A percentile compares a stretch with the other conserved stretches of the same genome.
Conservation (phyloP, 768 basidiomycete species). For the Hemileccinum rubropunctum region DNA sequence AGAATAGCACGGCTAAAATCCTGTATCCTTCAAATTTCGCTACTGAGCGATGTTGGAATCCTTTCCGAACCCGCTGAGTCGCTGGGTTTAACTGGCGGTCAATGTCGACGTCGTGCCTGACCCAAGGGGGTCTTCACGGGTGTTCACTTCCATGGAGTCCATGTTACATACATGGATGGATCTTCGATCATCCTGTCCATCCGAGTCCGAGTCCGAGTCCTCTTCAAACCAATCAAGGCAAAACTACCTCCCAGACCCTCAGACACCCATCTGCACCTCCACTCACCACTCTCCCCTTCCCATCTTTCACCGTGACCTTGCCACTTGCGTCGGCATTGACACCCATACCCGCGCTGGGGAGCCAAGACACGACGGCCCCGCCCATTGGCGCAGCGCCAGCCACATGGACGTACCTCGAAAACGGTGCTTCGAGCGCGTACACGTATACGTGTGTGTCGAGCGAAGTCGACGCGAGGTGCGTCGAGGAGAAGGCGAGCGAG, state of each 20-base stretch:
- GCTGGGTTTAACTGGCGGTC: too few species aligned
- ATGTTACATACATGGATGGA: too few species aligned
- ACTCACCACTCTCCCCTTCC: slow-evolving; percentile 51
- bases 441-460: slow-evolving; percentile 93
- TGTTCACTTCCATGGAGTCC: too few species aligned
- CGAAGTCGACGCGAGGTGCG: slow-evolving; percentile 82
- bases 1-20: too few species aligned
- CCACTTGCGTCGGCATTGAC: too few species aligned
- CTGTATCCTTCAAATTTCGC: too few species aligned
- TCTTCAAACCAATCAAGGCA: slow-evolving; percentile 20
- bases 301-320: slow-evolving; percentile 7
- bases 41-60: too few species aligned
- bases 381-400: slow-evolving; percentile 88
- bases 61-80: too few species aligned
- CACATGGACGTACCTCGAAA: slow-evolving; percentile 69
- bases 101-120: too few species aligned
- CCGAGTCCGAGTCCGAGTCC: too few species aligned
- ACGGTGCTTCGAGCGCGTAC: slow-evolving; percentile 71
- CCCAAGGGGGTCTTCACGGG: too few species aligned
- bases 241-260: slow-evolving; percentile 60
- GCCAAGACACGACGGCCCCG: slow-evolving; percentile 79
- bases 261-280: slow-evolving; percentile 84
- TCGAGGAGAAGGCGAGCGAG: slow-evolving; percentile 46
- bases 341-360: slow-evolving; percentile 18
- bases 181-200: too few species aligned